Conservation (phyloP, 2,329 filamentous ascomycete genomes). For the Podosphaera xanthii region DNA sequence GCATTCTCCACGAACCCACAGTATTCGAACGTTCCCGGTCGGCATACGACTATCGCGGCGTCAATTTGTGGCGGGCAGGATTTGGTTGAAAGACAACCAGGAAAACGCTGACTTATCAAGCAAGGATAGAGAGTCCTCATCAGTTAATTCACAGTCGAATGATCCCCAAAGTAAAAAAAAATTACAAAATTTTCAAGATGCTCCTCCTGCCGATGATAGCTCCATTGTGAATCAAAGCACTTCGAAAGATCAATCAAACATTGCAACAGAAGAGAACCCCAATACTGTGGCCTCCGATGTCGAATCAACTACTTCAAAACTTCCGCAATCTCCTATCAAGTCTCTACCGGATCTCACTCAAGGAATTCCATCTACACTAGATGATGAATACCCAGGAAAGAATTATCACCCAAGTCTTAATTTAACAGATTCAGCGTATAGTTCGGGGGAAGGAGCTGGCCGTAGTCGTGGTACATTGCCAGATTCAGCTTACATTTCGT, state of each 20-base stretch:
- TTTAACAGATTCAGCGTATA: slow-evolving; percentile 22
- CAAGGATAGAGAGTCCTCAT: slow-evolving; percentile 4
- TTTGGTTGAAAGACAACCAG: slow-evolving; percentile 11
- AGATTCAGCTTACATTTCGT: slow-evolving; percentile 71
- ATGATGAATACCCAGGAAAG: slow-evolving; percentile 41
- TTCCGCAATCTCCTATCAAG: slow-evolving; percentile 21
- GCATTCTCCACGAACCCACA: slow-evolving; percentile 10
- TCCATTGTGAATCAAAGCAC: slow-evolving; percentile 6
- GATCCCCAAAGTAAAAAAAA: background rate
- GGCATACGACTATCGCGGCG: slow-evolving; percentile 19
- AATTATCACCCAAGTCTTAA: slow-evolving; percentile 19
- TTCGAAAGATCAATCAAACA: slow-evolving; percentile 6
- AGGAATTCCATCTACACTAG: slow-evolving; percentile 79
- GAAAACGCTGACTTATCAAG: slow-evolving; percentile 11
- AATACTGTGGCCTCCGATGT: slow-evolving; percentile 4
- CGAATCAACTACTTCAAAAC: slow-evolving; percentile 16
- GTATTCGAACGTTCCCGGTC: slow-evolving; percentile 9
- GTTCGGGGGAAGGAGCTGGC: slow-evolving; percentile 20
- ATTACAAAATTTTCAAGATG: background rate
- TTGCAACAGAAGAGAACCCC: slow-evolving; percentile 1
- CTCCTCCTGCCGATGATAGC: slow-evolving; percentile 5
- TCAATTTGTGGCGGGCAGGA: slow-evolving; percentile 22
- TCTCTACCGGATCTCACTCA: slow-evolving; percentile 80
- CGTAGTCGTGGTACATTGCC: slow-evolving; percentile 44
- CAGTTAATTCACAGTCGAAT: background rate